A percentile compares a stretch with the other conserved stretches of the same genome.
Conservation (phyloP, 192 early-diverging fungal species). For the Backusella mclennaniae region DNA sequence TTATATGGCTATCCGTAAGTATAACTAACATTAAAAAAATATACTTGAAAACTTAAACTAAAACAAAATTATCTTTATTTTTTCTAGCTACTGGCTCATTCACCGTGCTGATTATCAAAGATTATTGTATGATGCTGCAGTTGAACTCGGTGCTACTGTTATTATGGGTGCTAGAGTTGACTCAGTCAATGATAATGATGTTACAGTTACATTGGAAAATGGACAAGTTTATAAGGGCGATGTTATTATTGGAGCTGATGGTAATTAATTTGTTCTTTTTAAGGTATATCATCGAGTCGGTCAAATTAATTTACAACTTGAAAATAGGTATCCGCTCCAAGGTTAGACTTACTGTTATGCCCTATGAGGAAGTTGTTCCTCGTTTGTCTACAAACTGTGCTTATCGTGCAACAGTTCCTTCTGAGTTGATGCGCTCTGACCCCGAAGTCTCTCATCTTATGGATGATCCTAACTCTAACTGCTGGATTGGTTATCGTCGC, state of each 20-base stretch:
- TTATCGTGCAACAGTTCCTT: constrained; percentile 16
- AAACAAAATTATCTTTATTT: neutral
- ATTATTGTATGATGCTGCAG: constrained; percentile 17
- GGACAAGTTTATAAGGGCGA: neutral
- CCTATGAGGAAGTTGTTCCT: neutral
- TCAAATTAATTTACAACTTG: neutral
- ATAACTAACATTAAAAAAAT: neutral
- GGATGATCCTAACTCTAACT: constrained; percentile 20
- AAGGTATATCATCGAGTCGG: neutral
- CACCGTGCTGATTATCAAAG: constrained; percentile 18
- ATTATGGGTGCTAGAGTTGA: constrained; percentile 15
- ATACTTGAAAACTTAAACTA: neutral
- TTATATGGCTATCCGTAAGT: constrained; percentile 21
- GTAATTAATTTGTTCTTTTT: neutral
- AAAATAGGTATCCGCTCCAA: constrained; percentile 20
- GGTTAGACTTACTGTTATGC: constrained; percentile 17
- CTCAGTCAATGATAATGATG: constrained; percentile 8
- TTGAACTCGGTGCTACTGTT: constrained; percentile 6
- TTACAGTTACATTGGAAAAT: neutral
- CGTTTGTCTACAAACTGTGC: constrained; percentile 25
- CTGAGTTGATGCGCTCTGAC: constrained; percentile 20
- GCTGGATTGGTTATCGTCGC: constrained; percentile 18
- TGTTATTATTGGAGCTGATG: constrained; percentile 22
- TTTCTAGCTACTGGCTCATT: constrained; percentile 10
- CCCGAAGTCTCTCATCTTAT: constrained; percentile 14